Conservation (phyloP, 192 early-diverging fungal genomes). For the Pilobolus umbonatus region DNA sequence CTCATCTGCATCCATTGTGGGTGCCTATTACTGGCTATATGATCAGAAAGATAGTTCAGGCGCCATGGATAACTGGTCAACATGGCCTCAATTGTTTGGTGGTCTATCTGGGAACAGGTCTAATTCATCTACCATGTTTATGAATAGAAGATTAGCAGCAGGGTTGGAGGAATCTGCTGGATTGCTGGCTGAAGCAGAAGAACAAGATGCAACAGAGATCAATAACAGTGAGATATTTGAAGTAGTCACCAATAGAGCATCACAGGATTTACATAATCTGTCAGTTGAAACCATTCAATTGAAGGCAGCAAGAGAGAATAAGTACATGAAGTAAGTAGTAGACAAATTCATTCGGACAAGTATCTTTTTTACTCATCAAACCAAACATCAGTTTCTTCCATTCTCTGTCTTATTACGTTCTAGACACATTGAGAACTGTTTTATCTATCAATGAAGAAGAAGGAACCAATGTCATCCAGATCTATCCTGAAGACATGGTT, state of each 20-base stretch:
- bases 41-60: slow-evolving; percentile 5
- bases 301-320: slow-evolving; percentile 7
- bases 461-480: slow-evolving; percentile 10
- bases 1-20: slow-evolving; percentile 8
- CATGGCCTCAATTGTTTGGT: slow-evolving; percentile 23
- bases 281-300: too few species aligned
- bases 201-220: slow-evolving; percentile 32
- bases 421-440: slow-evolving; percentile 27
- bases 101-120: background rate
- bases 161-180: slow-evolving; percentile 16
- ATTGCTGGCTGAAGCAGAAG: slow-evolving; percentile 19
- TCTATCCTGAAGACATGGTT: slow-evolving; percentile 35
- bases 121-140: background rate
- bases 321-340: slow-evolving; percentile 26
- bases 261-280: background rate
- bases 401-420: slow-evolving; percentile 29
- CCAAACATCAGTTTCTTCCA: slow-evolving; percentile 36
- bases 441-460: slow-evolving; percentile 27
- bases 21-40: slow-evolving; percentile 12
- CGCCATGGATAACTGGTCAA: slow-evolving; percentile 11
- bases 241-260: slow-evolving; percentile 7
- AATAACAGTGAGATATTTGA: slow-evolving; percentile 16
- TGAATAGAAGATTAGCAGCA: slow-evolving; percentile 5
- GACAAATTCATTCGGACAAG: slow-evolving; percentile 20
- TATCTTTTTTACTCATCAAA: background rate